Conservation (phyloP, 2,329 filamentous ascomycete genomes). For the Aspergillus pseudotamarii region DNA sequence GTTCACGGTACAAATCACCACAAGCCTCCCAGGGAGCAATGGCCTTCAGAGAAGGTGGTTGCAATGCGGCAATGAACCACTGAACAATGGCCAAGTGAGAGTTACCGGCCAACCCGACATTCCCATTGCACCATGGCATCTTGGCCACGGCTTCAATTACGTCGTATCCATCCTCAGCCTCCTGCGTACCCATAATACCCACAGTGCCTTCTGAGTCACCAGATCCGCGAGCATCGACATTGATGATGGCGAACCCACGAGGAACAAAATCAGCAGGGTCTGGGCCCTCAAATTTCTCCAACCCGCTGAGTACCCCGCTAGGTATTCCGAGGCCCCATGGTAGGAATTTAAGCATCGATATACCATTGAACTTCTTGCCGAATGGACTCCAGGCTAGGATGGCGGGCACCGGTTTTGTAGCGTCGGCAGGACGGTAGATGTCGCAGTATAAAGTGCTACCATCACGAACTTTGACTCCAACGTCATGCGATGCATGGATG, state of each 20-base stretch:
- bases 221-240: neutral
- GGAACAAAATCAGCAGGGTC: neutral
- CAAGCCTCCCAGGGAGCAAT: slow-evolving; percentile 3
- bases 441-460: neutral
- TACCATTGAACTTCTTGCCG: neutral
- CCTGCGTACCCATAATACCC: neutral
- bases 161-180: slow-evolving; percentile 10
- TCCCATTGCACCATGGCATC: slow-evolving; percentile 17
- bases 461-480: neutral
- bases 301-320: neutral
- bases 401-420: neutral
- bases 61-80: slow-evolving; percentile 9
- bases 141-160: slow-evolving; percentile 16
- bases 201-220: neutral
- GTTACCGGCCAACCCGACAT: slow-evolving; percentile 17
- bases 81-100: slow-evolving; percentile 17
- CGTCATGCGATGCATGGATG: neutral
- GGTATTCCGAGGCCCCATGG: neutral
- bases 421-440: neutral
- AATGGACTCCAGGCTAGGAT: slow-evolving; percentile 1
- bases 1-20: neutral
- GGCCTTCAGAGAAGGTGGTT: neutral
- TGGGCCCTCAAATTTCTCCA: neutral
- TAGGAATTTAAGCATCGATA: neutral
- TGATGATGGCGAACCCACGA: neutral